Conservation (phyloP, 305 asterid genomes). For the Solanum hybrid region DNA sequence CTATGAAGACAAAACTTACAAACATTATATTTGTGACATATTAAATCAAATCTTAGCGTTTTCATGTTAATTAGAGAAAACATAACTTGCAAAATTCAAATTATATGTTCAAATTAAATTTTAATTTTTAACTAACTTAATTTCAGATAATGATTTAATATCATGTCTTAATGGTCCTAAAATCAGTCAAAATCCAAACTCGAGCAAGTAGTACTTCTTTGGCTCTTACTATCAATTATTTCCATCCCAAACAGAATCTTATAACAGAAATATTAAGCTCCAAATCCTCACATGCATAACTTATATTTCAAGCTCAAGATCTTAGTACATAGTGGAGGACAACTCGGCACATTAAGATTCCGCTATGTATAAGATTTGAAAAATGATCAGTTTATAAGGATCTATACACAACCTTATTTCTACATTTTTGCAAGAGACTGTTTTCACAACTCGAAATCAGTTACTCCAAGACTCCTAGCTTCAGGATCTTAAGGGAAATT, state of each 20-base stretch:
- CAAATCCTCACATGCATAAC: neutral
- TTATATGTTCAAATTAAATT: neutral
- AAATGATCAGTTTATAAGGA: neutral
- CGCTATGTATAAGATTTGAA: neutral
- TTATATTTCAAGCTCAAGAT: neutral
- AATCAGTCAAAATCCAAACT: neutral
- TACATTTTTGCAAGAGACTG: neutral
- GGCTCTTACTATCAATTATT: neutral
- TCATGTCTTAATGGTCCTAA: neutral
- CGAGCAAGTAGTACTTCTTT: neutral
- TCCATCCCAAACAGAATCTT: neutral
- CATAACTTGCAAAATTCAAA: neutral
- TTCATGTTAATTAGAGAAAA: neutral
- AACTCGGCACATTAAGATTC: no score
- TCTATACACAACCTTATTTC: fast-evolving
- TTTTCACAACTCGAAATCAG: neutral
- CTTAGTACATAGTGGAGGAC: neutral
- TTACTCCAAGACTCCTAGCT: neutral
- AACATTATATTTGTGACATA: neutral
- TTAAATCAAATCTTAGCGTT: neutral
- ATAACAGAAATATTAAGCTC: neutral
- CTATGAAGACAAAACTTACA: neutral
- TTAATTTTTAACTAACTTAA: neutral
- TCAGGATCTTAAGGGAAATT: neutral
- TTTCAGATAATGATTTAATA: neutral